phyloP scores from a whole-genome alignment of 441 rosid species.

The Bocquillonia castaneifolia region DNA sequence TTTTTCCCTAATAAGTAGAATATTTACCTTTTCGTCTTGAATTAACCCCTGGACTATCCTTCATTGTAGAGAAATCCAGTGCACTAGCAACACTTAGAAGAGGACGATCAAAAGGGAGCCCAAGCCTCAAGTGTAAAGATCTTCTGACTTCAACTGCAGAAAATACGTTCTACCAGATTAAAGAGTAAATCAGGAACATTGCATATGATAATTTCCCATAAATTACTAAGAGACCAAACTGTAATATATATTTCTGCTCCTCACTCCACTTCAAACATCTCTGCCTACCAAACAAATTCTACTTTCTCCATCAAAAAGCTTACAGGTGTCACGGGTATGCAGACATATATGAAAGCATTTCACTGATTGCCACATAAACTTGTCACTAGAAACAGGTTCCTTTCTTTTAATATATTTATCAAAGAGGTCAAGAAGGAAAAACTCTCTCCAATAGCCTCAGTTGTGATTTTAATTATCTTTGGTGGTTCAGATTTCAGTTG shows the following conservation, averaged over 20 bases:
- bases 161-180: constrained; percentile 19
- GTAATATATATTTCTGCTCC: constrained; percentile 1
- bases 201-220: background rate
- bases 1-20: constrained; percentile 8
- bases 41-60: constrained; percentile 38
- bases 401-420: background rate
- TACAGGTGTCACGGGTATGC: background rate
- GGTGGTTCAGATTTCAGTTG: background rate
- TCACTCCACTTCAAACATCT: background rate
- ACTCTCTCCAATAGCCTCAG: background rate
- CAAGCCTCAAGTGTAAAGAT: constrained; percentile 69
- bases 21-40: constrained; percentile 48
- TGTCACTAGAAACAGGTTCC: too few relatives aligned
- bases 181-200: constrained; percentile 1
- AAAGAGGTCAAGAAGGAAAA: constrained; percentile 4
- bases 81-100: constrained; percentile 83
- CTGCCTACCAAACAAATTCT: constrained; percentile 3
- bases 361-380: background rate
- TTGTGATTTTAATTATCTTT: background rate
- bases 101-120: constrained; percentile 80
- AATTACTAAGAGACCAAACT: background rate
- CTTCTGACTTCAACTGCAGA: constrained; percentile 70
- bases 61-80: constrained; percentile 39
- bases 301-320: background rate
- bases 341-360: background rate